These are phyloP conservation scores for Annulohypoxylon bovei DNA, from an alignment of 495 filamentous ascomycete genomes.

Conservation along the genomic window DNA sequence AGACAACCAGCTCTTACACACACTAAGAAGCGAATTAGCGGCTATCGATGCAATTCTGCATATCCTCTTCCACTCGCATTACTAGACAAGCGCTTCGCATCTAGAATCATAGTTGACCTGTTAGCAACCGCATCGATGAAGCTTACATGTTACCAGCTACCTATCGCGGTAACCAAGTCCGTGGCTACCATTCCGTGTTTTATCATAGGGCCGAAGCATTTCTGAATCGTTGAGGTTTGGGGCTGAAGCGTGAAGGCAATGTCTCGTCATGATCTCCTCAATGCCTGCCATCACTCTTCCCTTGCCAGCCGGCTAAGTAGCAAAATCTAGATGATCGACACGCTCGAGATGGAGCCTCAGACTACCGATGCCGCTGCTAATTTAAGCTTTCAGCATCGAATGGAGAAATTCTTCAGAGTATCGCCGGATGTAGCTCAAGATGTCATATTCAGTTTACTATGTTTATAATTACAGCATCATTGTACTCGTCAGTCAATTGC, in stretches of 20 bases:
- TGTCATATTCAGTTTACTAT: not conserved
- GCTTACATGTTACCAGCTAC: constrained; percentile 31
- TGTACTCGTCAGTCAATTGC: not conserved
- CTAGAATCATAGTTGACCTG: constrained; percentile 5
- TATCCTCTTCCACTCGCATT: constrained; percentile 19
- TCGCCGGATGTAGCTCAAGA: constrained; percentile 6
- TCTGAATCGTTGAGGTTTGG: constrained; percentile 14
- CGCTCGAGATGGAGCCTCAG: constrained; percentile 11
- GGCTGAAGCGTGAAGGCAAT: constrained; percentile 3
- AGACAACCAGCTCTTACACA: constrained; percentile 28
- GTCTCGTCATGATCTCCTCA: not conserved
- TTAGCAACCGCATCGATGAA: constrained; percentile 7
- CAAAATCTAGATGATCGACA: constrained; percentile 5
- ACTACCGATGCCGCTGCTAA: not conserved
- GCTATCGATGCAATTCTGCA: constrained; percentile 7
- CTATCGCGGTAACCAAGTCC: constrained; percentile 37
- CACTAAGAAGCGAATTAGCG: constrained; percentile 5
- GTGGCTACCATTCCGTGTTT: constrained; percentile 15
- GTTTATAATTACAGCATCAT: not conserved
- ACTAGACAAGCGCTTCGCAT: constrained; percentile 25
- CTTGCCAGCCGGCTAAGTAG: not conserved
- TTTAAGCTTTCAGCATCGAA: not conserved
- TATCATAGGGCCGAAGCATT: constrained; percentile 9
- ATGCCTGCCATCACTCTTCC: constrained; percentile 13
- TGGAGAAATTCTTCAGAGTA: not conserved